Evolutionary conservation across 1,139 yeast genomes (phyloP).

Genomic region (Hyphopichia khmerensis): DNA sequence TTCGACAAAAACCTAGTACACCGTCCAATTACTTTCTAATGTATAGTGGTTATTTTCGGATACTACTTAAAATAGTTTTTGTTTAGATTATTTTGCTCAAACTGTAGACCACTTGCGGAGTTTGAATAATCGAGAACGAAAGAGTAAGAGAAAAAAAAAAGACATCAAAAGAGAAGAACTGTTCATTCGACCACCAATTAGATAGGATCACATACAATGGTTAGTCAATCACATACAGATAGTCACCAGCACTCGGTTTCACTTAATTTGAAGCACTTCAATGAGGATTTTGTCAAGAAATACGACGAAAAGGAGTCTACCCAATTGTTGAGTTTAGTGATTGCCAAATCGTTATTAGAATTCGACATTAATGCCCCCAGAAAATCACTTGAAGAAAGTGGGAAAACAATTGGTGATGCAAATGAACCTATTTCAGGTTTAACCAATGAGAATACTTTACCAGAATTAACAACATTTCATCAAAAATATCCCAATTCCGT

Average conservation of each 20-base stretch:
- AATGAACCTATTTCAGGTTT: constrained; percentile 12
- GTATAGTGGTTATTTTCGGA: too few species aligned
- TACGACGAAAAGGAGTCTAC: constrained; percentile 24
- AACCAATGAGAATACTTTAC: constrained; percentile 11
- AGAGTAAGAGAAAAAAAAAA: too few species aligned
- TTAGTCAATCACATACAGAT: too few species aligned
- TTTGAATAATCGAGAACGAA: too few species aligned
- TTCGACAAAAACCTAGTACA: too few species aligned
- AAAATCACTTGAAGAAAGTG: constrained; percentile 13
- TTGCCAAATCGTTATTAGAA: constrained; percentile 21
- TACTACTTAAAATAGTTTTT: too few species aligned
- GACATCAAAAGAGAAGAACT: too few species aligned
- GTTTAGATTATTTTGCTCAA: too few species aligned
- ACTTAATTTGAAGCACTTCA: constrained; percentile 23
- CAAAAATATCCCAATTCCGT: constrained; percentile 12
- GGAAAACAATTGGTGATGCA: constrained; percentile 17
- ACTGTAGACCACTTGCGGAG: too few species aligned
- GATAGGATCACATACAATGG: too few species aligned
- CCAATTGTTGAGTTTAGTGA: constrained; percentile 15
- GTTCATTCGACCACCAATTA: too few species aligned
- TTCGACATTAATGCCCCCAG: constrained; percentile 16
- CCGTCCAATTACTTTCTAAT: too few species aligned
- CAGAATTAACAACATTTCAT: constrained; percentile 11
- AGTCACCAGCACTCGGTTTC: constrained; percentile 18
- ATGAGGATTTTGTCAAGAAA: constrained; percentile 15